Evolutionary conservation across 345 rosid species (phyloP), one percentile per base, ranked within the genome.

Genomic region (Anacardium occidentale): DNA sequence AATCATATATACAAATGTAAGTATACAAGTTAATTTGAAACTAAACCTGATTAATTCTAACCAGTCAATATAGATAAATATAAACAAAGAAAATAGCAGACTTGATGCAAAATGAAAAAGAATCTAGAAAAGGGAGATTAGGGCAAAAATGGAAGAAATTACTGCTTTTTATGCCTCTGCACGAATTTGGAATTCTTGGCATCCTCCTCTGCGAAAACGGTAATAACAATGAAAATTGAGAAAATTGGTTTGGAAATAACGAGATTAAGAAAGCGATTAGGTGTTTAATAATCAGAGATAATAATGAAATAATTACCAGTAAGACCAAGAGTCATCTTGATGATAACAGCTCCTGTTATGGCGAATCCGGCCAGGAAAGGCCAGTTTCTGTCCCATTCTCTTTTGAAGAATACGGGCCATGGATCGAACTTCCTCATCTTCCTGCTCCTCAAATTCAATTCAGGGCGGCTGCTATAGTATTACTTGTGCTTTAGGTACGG

Each of bases 331-430:
- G 94, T 77, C n/a, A 88, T 44, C 81, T 91, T 91, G 84, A 96
- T 88, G 87, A 94, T 83, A 57, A 91, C 10, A 47, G 82, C n/a
- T 10, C 97, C 96, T 69, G 94, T 89, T 21, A 88, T 48, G 34
- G 92, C 94, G 72, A 94, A 94, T 10, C 98, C 94, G n/a, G 83
- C 93, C n/a, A 94, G 78, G 66, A 94, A 94, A 0, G 98, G 96
- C 98, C 97, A 94, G 63, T 77, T 88, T 24, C 96, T 87, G 64
- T 55, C 90, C 80, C 85, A 94, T 72, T 91, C 96, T 51, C 97
- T 83, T 87, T 72, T 86, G 90, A 91, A 91, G 91, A 91, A 94
- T 32, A 94, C 84, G 0, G 91, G 90, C 92, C 95, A 90, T 55
- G 92, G 91, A 86, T 90, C 95, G 76, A 90, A 88, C 80, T 77